phyloP scores from a whole-genome alignment of 371 early-diverging fungal genomes.

The Mucor mucedo region DNA sequence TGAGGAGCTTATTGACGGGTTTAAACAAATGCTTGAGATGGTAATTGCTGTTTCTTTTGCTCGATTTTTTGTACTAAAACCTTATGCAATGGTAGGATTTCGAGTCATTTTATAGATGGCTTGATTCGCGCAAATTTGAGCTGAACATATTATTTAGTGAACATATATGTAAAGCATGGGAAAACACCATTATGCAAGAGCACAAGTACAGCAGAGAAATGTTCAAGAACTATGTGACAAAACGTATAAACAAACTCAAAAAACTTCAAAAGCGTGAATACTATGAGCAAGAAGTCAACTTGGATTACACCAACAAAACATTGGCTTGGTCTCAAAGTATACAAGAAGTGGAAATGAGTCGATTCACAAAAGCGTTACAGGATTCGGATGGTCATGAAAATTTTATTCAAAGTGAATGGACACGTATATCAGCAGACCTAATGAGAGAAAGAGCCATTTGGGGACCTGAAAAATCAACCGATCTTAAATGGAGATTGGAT shows the following conservation, averaged over 20 bases:
- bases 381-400: conserved; percentile 68
- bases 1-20: conserved; percentile 69
- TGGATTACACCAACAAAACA: conserved; percentile 62
- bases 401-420: conserved; percentile 74
- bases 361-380: conserved; percentile 65
- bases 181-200: conserved; percentile 57
- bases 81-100: conserved; percentile 39
- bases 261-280: conserved; percentile 55
- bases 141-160: conserved; percentile 55
- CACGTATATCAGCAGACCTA: conserved; percentile 54
- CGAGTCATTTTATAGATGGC: conserved; percentile 61
- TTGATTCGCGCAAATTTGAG: conserved; percentile 57
- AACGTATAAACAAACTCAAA: conserved; percentile 62
- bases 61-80: too few relatives aligned
- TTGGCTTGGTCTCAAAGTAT: conserved; percentile 64
- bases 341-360: conserved; percentile 64
- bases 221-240: conserved; percentile 48
- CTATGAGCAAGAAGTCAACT: conserved; percentile 57
- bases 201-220: conserved; percentile 61
- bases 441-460: conserved; percentile 70
- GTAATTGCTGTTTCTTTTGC: neutral
- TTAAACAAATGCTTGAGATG: conserved; percentile 59
- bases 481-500: conserved; percentile 72
- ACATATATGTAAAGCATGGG: conserved; percentile 69
- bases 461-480: conserved; percentile 47